These are phyloP conservation scores for Ophioceras dolichostomum DNA, from an alignment of 2,329 filamentous ascomycete genomes.

Conservation along the genomic window DNA sequence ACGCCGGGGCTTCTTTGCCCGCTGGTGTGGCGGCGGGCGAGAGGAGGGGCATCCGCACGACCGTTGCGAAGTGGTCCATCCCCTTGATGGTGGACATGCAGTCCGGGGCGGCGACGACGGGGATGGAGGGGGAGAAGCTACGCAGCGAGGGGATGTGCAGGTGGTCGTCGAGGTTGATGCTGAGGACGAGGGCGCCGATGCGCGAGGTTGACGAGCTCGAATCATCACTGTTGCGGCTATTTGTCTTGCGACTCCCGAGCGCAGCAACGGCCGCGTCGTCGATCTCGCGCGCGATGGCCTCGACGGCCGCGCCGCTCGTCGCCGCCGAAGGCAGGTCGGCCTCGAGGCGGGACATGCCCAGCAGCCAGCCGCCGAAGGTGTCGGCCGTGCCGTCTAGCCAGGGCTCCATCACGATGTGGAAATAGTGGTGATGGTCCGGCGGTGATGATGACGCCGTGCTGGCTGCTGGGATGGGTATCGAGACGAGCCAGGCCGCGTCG, in stretches of 20 bases:
- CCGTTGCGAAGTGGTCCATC: conserved; percentile 2
- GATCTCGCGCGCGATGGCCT: not conserved
- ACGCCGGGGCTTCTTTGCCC: not conserved
- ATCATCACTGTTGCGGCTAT: not conserved
- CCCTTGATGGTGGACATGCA: not conserved
- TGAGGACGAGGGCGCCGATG: conserved; percentile 4
- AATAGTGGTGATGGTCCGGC: not conserved
- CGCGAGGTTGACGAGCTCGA: not conserved
- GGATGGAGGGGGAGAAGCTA: not conserved
- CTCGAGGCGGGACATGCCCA: not conserved
- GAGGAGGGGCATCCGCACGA: not conserved
- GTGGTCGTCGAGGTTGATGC: conserved; percentile 4
- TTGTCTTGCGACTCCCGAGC: not conserved
- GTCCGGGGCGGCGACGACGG: conserved; percentile 1
- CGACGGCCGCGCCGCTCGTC: not conserved
- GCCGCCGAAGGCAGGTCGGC: not conserved
- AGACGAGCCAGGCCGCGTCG: conserved; percentile 1
- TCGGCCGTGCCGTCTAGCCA: not conserved
- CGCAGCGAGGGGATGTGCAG: conserved; percentile 2
- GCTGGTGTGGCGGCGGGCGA: not conserved
- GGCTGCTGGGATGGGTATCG: not conserved
- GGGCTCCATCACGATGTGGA: not conserved
- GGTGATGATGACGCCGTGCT: not conserved
- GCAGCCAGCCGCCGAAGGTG: not conserved
- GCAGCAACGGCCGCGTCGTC: not conserved